Evolutionary conservation across 2,329 filamentous ascomycete species (phyloP), one percentile per base, ranked within the genome.

Genomic region (Penicillium hesseltinei): DNA sequence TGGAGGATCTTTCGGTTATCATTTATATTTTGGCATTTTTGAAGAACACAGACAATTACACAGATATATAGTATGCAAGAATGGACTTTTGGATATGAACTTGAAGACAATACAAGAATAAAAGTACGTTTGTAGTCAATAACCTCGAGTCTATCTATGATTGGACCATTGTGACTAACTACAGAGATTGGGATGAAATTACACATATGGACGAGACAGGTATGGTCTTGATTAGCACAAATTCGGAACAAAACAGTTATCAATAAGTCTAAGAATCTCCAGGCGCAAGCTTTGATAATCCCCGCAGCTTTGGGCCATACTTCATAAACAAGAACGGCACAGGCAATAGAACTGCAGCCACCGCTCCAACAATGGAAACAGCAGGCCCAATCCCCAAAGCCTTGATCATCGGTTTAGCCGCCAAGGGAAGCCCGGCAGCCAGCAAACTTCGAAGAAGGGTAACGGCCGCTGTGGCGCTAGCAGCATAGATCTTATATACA

Each of bases 241-340:
- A 27, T 13, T 19, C 8, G 1, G 5, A 44, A 27, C 13, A 43
- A 10, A 44, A 19, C 17, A 19, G n/a, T 7, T 23, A 43, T 15
- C 29, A 3, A 10, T 15, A 17, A 35, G 9, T 15, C 19, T 47
- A 47, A 8, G 19, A 38, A 35, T 57, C 51, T 3, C 45, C 57
- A 21, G 60, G 60, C 10, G 42, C 75, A 63, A 81, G 79, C 46
- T 76, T 80, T 5, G 75, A 79, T 64, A 68, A 76, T 60, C 69
- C 74, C 54, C 80, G 69, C 49, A 82, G 63, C 25, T 57, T 63
- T 27, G 69, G 54, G 11, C 77, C 75, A 57, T 75, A 78, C 38
- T 68, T 73, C 73, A 79, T 78, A 59, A 80, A 78, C 25, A 79
- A 51, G 25, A 79, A 74, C 1, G 78, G 78, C n/a, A 80, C 75